These are phyloP conservation scores for Cryptococcus hybrid DNA, from an alignment of 1,284 basidiomycete species.

Conservation along the genomic window DNA sequence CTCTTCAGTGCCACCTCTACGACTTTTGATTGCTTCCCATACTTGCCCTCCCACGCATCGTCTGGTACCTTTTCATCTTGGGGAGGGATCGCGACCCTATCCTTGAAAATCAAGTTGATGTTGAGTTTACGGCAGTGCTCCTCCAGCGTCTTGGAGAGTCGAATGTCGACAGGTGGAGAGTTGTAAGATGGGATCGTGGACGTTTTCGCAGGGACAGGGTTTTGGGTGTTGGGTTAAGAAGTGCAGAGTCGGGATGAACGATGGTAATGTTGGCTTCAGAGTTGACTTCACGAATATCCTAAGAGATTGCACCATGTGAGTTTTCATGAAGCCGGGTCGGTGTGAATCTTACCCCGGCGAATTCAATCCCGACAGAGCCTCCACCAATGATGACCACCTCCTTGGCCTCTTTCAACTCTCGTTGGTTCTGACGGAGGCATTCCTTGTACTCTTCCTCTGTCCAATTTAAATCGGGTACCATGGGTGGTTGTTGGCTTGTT, in stretches of 20 bases:
- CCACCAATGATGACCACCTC: conserved; percentile 50
- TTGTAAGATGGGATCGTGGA: conserved; percentile 12
- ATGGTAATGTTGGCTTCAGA: conserved; percentile 34
- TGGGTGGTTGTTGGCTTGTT: conserved; percentile 37
- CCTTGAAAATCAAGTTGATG: conserved; percentile 41
- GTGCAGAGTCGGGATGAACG: conserved; percentile 21
- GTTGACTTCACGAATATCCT: conserved; percentile 6
- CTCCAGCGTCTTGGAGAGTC: conserved; percentile 30
- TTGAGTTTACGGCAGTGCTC: conserved; percentile 31
- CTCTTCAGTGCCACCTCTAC: conserved; percentile 13
- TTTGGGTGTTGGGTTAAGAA: conserved; percentile 23
- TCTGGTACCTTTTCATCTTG: background rate
- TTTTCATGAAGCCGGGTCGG: background rate
- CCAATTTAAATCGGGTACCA: conserved; percentile 28
- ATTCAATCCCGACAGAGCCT: conserved; percentile 53
- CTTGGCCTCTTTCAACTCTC: conserved; percentile 29
- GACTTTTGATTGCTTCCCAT: conserved; percentile 16
- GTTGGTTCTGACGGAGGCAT: conserved; percentile 28
- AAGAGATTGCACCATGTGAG: background rate
- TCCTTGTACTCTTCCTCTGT: conserved; percentile 21
- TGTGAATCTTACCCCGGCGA: conserved; percentile 36
- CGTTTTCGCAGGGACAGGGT: background rate
- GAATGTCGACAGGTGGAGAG: conserved; percentile 18
- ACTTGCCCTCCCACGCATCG: conserved; percentile 26
- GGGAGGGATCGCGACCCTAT: conserved; percentile 33